Evolutionary conservation across 495 filamentous ascomycete genomes (phyloP).

Genomic region (Delitschia confertaspora): DNA sequence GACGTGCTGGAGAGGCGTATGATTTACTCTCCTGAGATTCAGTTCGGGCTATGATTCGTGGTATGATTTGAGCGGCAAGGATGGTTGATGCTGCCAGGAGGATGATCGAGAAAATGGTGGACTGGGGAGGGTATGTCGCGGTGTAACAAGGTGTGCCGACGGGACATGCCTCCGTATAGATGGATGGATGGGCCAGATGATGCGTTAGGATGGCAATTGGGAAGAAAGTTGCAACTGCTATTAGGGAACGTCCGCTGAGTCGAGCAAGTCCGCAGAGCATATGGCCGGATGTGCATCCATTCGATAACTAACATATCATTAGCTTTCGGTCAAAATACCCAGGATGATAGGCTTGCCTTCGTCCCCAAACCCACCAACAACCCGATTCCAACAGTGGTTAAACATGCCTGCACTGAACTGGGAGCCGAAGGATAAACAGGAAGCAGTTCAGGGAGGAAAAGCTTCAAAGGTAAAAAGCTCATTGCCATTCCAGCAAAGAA

Average conservation of each 20-base stretch:
- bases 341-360: constrained; percentile 35
- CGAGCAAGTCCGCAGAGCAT: constrained; percentile 52
- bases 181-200: constrained; percentile 37
- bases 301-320: constrained; percentile 38
- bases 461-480: constrained; percentile 37
- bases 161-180: constrained; percentile 28
- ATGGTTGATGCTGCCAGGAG: constrained; percentile 33
- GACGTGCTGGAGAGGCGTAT: constrained; percentile 24
- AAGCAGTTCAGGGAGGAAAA: constrained; percentile 40
- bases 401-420: constrained; percentile 30
- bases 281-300: constrained; percentile 53
- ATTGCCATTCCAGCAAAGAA: constrained; percentile 43
- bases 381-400: constrained; percentile 39
- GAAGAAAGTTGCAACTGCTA: constrained; percentile 50
- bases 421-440: constrained; percentile 37
- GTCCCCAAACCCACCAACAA: constrained; percentile 49
- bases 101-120: constrained; percentile 28
- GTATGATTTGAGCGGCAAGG: constrained; percentile 33
- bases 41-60: constrained; percentile 15
- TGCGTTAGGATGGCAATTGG: constrained; percentile 44
- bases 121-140: constrained; percentile 38
- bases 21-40: constrained; percentile 16
- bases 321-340: background rate
- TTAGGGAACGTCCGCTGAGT: constrained; percentile 43
- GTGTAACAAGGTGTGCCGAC: constrained; percentile 41